Percentiles rank a stretch among this genome's conserved stretches.
Conservation (phyloP, 2,329 filamentous ascomycete genomes). For the Pestalotiopsis sp. region DNA sequence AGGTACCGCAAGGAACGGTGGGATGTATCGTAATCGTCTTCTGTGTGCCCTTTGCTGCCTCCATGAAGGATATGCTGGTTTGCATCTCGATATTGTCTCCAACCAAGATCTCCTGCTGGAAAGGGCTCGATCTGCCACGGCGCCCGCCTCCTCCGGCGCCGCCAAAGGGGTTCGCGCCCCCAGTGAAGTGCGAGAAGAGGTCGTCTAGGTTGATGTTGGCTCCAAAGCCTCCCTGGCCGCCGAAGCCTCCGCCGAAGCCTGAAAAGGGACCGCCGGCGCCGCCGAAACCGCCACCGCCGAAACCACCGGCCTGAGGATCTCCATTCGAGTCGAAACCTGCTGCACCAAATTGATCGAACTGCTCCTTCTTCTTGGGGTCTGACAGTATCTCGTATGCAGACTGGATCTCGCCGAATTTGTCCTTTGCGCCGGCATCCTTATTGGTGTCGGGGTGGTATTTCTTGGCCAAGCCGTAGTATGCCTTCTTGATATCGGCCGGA, state of each 20-base stretch:
- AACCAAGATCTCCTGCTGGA: constrained; percentile 79
- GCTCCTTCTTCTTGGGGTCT: constrained; percentile 89
- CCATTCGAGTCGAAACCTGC: constrained; percentile 83
- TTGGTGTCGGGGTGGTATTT: constrained; percentile 98
- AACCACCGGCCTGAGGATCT: constrained; percentile 49
- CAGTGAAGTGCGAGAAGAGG: constrained; percentile 85
- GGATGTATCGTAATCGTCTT: constrained; percentile 90
- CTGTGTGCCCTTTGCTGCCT: constrained; percentile 86
- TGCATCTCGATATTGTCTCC: constrained; percentile 97
- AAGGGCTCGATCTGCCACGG: constrained; percentile 62
- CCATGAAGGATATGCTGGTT: constrained; percentile 91
- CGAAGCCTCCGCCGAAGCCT: constrained; percentile 46
- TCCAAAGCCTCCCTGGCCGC: constrained; percentile 62
- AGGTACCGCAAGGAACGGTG: constrained; percentile 79
- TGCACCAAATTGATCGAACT: constrained; percentile 88
- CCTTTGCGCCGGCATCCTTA: constrained; percentile 91
- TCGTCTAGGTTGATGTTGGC: constrained; percentile 95
- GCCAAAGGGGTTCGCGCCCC: constrained; percentile 54
- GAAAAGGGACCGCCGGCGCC: constrained; percentile 60
- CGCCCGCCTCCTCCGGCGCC: constrained; percentile 48
- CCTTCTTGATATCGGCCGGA: constrained; percentile 91
- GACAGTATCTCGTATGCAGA: constrained; percentile 92
- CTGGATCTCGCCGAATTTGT: constrained; percentile 92
- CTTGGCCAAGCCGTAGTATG: constrained; percentile 96
- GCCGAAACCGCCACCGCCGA: constrained; percentile 58